phyloP scores from a whole-genome alignment of 106 monocot species.

The Dendrobium huoshanense region DNA sequence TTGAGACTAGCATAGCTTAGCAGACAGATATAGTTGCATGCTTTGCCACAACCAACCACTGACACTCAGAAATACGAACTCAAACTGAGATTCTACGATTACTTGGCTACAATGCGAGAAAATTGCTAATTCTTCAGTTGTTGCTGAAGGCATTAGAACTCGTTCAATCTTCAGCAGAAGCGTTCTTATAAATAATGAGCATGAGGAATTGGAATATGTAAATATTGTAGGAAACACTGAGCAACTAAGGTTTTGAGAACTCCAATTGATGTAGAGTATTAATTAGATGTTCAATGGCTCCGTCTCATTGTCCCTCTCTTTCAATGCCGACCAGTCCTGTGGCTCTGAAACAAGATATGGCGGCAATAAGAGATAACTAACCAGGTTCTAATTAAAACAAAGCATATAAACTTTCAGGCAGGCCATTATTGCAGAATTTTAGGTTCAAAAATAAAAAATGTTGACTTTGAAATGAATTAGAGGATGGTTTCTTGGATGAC shows the following conservation, averaged over 20 bases:
- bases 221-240: neutral
- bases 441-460: neutral
- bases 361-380: neutral
- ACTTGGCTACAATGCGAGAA: neutral
- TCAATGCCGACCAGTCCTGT: slow-evolving; percentile 61
- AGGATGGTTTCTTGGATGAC: neutral
- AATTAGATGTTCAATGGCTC: slow-evolving; percentile 42
- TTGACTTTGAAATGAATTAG: neutral
- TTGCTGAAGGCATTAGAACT: neutral
- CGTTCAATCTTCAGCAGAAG: neutral
- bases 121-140: neutral
- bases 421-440: neutral
- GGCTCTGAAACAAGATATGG: slow-evolving; percentile 31
- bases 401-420: too few species aligned
- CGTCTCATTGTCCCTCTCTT: slow-evolving; percentile 52
- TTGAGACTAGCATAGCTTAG: neutral
- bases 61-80: neutral
- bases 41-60: neutral
- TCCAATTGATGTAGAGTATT: neutral
- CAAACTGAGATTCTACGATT: neutral
- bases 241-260: neutral
- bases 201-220: neutral
- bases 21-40: too few species aligned
- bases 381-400: neutral
- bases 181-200: neutral